Evolutionary conservation across 495 filamentous ascomycete species (phyloP), one percentile per base, ranked within the genome.

Genomic region (Penicillium canescens): DNA sequence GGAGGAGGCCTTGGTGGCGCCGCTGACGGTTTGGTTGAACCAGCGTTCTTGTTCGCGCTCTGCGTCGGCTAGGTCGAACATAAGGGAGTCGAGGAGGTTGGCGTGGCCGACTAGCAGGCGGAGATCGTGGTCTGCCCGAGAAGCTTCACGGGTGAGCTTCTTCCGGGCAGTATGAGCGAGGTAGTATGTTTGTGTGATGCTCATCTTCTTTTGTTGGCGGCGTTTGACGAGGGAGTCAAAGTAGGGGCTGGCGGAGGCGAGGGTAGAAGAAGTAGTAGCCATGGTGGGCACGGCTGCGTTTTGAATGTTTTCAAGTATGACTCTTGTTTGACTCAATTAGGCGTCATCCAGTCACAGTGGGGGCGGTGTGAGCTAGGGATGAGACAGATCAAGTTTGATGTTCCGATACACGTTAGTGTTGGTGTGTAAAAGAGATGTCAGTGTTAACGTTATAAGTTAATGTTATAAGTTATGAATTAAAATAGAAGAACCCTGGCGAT

Each of bases 121-220:
- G 54, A 98, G 88, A 78, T 97, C 86, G 79, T 98, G 95, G 67
- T 98, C 95, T 61, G 87, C 79, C 55, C 85, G 85, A 73, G 85
- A 83, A 80, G 94, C 94, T 76, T 97, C 92, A 47, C 79, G 82
- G 53, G 90, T 89, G 64, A 98, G 92, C 90, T 98, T 98, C 69
- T 85, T 86, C 61, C 94, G 85, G 69, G 94, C 94, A 73, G 91
- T 91, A 81, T 95, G 90, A 66, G 95, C 94, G 61, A 98, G 86
- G 79, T 90, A 95, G 86, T 96, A 98, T 56, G 92, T 97, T 77
- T 97, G 90, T 4, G 94, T 92, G 74, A 98, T 86, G 69, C 86
- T 91, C 94, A 98, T 98, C 78, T 88, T 92, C 74, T 86, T 83
- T 67, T 84, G 81, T 65, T 77, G 73, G 31, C 80, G 80, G 49